Base-by-base conservation (phyloP, 2,329 filamentous ascomycete genomes). In the Emericellopsis atlantica region DNA sequence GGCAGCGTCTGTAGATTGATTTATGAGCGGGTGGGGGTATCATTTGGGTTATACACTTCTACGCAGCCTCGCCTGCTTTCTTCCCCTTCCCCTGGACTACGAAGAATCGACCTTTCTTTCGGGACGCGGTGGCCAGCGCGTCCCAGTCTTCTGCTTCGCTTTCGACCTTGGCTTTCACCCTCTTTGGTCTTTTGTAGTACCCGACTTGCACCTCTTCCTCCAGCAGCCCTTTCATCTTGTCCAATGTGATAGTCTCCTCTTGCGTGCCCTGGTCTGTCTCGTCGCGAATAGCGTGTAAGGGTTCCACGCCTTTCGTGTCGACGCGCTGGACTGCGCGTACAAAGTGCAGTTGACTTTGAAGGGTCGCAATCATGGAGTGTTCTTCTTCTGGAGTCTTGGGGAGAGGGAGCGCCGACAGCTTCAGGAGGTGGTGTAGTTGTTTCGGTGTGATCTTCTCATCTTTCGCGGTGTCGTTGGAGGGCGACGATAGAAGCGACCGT, bases 291-390 rank as follows among this genome's bases (percentile, higher is more conserved):
- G 81, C 81, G 39, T 76, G 71, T 35, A 98, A 62, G 0, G 92
- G 89, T 42, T 78, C 70, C 0, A 95, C 68, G 4, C 73, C 78
- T 0, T 69, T 62, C 1, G 86, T 89, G 57, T 94, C 74, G 38
- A 95, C 81, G 36, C 71, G 66, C 54, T 94, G 89, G 16, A 96
- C 79, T 46, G 87, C 77, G 45, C 76, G 79, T n/a, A 96, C 88
- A 54, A 98, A 98, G 53, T 84, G 81, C 0, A 98, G 74, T 56
- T 98, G 92, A 26, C 83, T 78, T 40, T 80, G 72, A 2, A 98
- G 71, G 1, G 81, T 89, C 18, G 72, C 56, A 4, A 94, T 71
- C 76, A 95, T 86, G 22, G 69, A 62, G 0, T 65, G 52, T 56
- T 94, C 82, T 50, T 88, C 80, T 40, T 67, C 67, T 2, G 65